phyloP scores from a whole-genome alignment of 805 yeast genomes.

The Spathaspora hagerdaliae region DNA sequence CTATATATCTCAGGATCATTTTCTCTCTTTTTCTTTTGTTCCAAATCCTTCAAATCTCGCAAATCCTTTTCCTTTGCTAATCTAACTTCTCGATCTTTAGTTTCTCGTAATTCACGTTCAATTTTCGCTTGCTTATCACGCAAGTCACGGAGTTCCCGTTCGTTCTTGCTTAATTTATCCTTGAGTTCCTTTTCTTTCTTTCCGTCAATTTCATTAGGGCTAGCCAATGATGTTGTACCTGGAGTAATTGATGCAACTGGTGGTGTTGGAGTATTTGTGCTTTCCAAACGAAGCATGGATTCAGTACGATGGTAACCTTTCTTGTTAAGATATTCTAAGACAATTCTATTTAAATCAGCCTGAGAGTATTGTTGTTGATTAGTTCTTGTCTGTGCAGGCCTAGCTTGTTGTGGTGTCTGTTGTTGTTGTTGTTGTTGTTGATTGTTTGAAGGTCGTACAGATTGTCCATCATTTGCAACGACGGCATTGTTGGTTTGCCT shows the following conservation, averaged over 20 bases:
- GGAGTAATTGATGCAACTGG: constrained; percentile 50
- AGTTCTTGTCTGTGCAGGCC: constrained; percentile 12
- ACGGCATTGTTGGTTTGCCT: not conserved
- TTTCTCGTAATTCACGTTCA: constrained; percentile 36
- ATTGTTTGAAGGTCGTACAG: not conserved
- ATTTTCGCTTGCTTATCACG: constrained; percentile 29
- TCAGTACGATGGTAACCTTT: constrained; percentile 95
- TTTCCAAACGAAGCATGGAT: constrained; percentile 86
- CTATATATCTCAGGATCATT: constrained; percentile 67
- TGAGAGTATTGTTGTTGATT: constrained; percentile 57
- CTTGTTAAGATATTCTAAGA: constrained; percentile 85
- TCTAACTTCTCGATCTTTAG: constrained; percentile 34
- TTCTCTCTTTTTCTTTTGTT: constrained; percentile 41
- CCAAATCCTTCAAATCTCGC: constrained; percentile 36
- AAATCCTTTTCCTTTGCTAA: constrained; percentile 38
- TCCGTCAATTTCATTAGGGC: constrained; percentile 25
- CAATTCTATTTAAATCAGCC: constrained; percentile 87
- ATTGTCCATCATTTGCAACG: not conserved
- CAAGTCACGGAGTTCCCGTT: constrained; percentile 33
- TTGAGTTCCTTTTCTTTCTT: constrained; percentile 22
- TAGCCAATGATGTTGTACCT: constrained; percentile 31
- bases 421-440: constrained; percentile 2
- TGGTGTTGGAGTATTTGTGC: constrained; percentile 56
- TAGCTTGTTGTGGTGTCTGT: not conserved
- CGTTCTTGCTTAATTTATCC: constrained; percentile 22